phyloP scores from a whole-genome alignment of 441 rosid genomes.

The Gossypium trilobum region DNA sequence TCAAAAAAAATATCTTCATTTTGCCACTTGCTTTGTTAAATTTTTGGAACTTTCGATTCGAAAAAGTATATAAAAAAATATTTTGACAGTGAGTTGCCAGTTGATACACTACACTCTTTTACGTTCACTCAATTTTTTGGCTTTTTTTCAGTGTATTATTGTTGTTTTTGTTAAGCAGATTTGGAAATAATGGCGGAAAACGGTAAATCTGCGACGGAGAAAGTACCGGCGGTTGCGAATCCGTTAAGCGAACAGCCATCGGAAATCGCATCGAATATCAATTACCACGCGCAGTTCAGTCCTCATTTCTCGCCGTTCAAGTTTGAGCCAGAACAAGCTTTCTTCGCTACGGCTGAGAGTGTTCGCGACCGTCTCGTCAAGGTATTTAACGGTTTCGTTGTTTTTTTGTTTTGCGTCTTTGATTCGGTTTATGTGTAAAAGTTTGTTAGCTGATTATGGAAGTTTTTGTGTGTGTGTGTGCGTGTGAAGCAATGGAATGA shows the following conservation, averaged over 20 bases:
- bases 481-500: slow-evolving; percentile 79
- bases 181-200: slow-evolving; percentile 43
- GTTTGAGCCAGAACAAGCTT: slow-evolving; percentile 87
- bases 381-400: slow-evolving; percentile 12
- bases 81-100: not conserved
- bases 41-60: not conserved
- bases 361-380: slow-evolving; percentile 85
- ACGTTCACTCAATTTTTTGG: not conserved
- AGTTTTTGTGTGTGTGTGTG: no score
- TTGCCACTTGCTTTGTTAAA: not conserved
- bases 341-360: slow-evolving; percentile 77
- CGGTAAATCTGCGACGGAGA: slow-evolving; percentile 24
- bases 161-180: slow-evolving; percentile 7
- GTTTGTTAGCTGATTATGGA: not conserved
- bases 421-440: not conserved
- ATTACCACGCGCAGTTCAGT: slow-evolving; percentile 63
- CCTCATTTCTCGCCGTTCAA: slow-evolving; percentile 92
- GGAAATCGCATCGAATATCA: slow-evolving; percentile 70
- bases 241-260: slow-evolving; percentile 53
- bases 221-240: slow-evolving; percentile 44
- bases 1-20: not conserved
- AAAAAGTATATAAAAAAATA: not conserved
- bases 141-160: not conserved
- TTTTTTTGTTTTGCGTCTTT: not conserved
- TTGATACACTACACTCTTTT: not conserved